Base-by-base conservation (phyloP, 176 grass and related monocot genomes). In the Triticum timopheevii region DNA sequence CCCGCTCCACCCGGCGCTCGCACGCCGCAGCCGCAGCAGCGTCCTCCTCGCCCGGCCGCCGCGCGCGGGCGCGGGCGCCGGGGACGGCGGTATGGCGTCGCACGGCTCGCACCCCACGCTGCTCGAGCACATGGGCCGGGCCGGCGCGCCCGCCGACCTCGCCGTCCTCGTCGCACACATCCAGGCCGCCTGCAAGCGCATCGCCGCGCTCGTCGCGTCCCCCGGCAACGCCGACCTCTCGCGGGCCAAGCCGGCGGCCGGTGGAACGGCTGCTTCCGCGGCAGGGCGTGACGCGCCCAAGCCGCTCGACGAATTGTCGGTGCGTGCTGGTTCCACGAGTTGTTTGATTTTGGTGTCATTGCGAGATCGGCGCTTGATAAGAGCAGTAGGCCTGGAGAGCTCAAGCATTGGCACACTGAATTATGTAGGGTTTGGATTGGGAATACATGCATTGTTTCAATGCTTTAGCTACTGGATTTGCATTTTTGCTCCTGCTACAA, bases 121-220 rank as follows among this genome's bases (percentile, higher is more conserved):
- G 24, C 75, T 98, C 42, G 92, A 98, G 72, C 72, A 86, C 83
- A 84, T 94, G 73, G 90, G 90, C 62, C 74, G 83, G 31, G 56
- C 59, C 9, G 86, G 90, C 66, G 73, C 69, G 42, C 27, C 68
- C 27, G 74, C 91, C 20, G 93, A 96, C 78, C 90, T 98, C 50
- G 66, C 77, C 17, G 90, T 93, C 20, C 90, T 98, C 78, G 71
- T 98, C 31, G 79, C 92, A 2, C 92, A 98, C 85, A 42, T 98
- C 75, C 94, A 98, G 87, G 73, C 82, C 88, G 97, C 94, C 35
- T 96, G 90, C 89, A 98, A 98, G 90, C 73, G 92, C 86, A 98
- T 98, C 81, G 90, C 94, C 23, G 92, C 89, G 22, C 85, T 94
- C 28, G 94, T 91, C 1, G 94, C 90, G 50, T 98, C 92, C 4